Percentiles rank a stretch among this genome's conserved stretches.
Evolutionary conservation across 805 yeast species (phyloP).

Genomic region (Schizosaccharomyces lindneri): DNA sequence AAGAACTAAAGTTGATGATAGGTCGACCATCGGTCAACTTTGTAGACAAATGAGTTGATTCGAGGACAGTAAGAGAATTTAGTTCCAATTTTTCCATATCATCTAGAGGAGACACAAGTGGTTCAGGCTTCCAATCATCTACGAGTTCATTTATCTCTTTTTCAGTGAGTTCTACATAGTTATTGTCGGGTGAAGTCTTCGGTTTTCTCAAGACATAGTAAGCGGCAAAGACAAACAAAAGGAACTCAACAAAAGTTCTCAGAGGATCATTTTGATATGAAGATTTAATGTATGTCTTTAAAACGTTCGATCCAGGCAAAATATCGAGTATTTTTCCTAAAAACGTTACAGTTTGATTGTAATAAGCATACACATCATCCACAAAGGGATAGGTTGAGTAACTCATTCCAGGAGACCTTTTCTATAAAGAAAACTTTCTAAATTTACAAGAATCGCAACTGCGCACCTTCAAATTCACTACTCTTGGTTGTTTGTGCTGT

Average conservation of each 20-base stretch:
- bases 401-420: not conserved
- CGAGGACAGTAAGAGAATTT: slow-evolving; percentile 34
- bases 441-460: no score
- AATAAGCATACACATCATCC: slow-evolving; percentile 1
- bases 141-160: slow-evolving; percentile 58
- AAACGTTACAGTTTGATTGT: not conserved
- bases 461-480: no score
- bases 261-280: slow-evolving; percentile 88
- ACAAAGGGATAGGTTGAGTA: not conserved
- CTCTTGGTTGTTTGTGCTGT: no score
- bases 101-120: slow-evolving; percentile 31
- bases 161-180: slow-evolving; percentile 26
- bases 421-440: not conserved
- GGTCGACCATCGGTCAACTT: not conserved
- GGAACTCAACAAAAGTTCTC: slow-evolving; percentile 58
- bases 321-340: slow-evolving; percentile 2
- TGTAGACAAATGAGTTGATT: slow-evolving; percentile 11
- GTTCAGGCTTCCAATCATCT: slow-evolving; percentile 82
- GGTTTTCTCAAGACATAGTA: slow-evolving; percentile 59
- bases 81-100: slow-evolving; percentile 36
- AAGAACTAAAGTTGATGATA: not conserved
- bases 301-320: slow-evolving; percentile 19
- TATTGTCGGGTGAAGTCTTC: slow-evolving; percentile 50
- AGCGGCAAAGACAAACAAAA: slow-evolving; percentile 56
- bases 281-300: slow-evolving; percentile 41